Percentiles rank a stretch among this genome's conserved stretches.
Conservation (phyloP, 441 rosid genomes). For the Capsella rubella region DNA sequence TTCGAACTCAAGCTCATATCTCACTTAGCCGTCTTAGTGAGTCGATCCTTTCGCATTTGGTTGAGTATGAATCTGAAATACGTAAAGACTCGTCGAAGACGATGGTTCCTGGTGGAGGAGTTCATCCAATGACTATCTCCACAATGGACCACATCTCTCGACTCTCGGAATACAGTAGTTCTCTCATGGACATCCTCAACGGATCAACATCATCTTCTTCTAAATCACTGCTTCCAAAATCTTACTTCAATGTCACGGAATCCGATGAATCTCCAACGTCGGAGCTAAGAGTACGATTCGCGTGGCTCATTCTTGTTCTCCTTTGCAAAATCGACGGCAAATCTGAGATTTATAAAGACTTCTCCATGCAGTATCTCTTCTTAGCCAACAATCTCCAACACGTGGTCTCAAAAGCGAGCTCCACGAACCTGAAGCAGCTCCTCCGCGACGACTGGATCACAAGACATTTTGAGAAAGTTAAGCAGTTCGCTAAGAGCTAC, state of each 20-base stretch:
- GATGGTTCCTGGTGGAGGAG: constrained; percentile 55
- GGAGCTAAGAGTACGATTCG: constrained; percentile 52
- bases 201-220: constrained; percentile 58
- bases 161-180: constrained; percentile 65
- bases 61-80: constrained; percentile 59
- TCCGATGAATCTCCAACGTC: constrained; percentile 43
- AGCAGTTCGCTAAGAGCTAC: constrained; percentile 62
- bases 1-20: constrained; percentile 59
- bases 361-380: constrained; percentile 66
- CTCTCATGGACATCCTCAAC: constrained; percentile 55
- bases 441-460: constrained; percentile 79
- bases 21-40: constrained; percentile 63
- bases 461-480: constrained; percentile 60
- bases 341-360: constrained; percentile 66
- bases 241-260: constrained; percentile 49
- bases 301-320: constrained; percentile 72
- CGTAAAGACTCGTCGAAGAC: constrained; percentile 66
- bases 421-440: constrained; percentile 57
- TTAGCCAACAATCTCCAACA: constrained; percentile 78
- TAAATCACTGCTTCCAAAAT: constrained; percentile 54
- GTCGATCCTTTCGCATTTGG: constrained; percentile 46
- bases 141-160: constrained; percentile 60
- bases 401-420: constrained; percentile 53
- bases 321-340: constrained; percentile 80
- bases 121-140: constrained; percentile 61